Conservation (phyloP, 176 grass and related monocot genomes). For the Triticum monococcum region DNA sequence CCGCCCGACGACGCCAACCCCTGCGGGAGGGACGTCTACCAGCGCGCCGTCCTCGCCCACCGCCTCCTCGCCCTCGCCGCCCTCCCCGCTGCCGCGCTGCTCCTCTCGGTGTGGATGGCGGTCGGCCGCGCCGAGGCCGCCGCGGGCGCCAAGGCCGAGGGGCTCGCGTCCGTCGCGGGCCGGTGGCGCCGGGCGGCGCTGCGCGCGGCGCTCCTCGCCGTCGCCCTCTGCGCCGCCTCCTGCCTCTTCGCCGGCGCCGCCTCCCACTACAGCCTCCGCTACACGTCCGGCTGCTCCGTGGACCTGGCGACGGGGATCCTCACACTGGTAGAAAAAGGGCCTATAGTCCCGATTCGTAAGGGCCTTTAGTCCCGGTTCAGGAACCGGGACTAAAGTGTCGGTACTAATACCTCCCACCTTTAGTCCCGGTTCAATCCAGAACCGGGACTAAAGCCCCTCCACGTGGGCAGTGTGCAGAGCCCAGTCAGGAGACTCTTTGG, state of each 20-base stretch:
- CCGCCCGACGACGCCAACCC: background rate
- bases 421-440: no score
- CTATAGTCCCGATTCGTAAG: no score
- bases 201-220: background rate
- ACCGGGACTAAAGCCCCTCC: no score
- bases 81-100: background rate
- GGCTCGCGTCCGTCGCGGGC: background rate
- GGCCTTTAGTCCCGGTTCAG: no score
- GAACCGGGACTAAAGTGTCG: no score
- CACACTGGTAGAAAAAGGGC: no score
- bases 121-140: background rate
- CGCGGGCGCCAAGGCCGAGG: background rate
- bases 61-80: background rate
- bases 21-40: background rate
- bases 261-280: background rate
- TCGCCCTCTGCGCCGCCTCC: background rate
- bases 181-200: background rate
- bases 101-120: background rate
- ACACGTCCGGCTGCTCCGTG: background rate
- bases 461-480: no score
- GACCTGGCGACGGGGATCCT: background rate
- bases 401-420: no score
- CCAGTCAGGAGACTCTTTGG: no score
- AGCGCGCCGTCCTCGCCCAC: background rate
- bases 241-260: background rate